These are phyloP conservation scores for Paspalum notatum DNA, from an alignment of 176 grass and related monocot species.

Conservation along the genomic window DNA sequence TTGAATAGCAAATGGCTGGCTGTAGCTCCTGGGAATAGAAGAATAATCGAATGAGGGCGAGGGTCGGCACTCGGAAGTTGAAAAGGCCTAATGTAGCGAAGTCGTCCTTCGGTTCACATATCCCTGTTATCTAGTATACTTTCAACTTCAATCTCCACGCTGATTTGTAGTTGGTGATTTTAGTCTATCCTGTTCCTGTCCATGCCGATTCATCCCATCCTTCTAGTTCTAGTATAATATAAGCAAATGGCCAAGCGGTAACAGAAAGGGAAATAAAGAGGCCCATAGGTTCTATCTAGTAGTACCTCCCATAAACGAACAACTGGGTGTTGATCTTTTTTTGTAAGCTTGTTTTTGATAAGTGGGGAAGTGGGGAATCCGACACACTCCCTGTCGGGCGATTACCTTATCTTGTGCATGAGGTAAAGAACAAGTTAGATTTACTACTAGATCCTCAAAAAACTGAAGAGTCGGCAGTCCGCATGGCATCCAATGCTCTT, in stretches of 20 bases:
- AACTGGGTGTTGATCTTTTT: neutral
- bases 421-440: conserved; percentile 43
- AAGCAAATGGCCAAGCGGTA: neutral
- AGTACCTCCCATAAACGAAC: neutral
- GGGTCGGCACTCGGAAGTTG: too few relatives aligned
- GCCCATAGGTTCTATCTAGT: neutral
- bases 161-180: neutral
- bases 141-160: too few relatives aligned
- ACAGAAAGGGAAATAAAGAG: neutral
- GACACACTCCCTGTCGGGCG: neutral
- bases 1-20: neutral
- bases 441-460: neutral
- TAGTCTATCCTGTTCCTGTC: neutral
- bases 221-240: neutral
- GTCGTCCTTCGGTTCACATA: neutral
- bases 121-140: neutral
- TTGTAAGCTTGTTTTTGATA: neutral
- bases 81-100: neutral
- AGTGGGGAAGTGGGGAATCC: conserved; percentile 16
- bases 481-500: conserved; percentile 41
- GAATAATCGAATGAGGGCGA: neutral
- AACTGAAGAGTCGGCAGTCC: neutral
- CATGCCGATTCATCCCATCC: neutral
- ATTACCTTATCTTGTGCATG: conserved; percentile 12
- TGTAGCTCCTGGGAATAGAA: neutral